Evolutionary conservation across 495 filamentous ascomycete genomes (phyloP).

Genomic region (Lepraria neglecta): DNA sequence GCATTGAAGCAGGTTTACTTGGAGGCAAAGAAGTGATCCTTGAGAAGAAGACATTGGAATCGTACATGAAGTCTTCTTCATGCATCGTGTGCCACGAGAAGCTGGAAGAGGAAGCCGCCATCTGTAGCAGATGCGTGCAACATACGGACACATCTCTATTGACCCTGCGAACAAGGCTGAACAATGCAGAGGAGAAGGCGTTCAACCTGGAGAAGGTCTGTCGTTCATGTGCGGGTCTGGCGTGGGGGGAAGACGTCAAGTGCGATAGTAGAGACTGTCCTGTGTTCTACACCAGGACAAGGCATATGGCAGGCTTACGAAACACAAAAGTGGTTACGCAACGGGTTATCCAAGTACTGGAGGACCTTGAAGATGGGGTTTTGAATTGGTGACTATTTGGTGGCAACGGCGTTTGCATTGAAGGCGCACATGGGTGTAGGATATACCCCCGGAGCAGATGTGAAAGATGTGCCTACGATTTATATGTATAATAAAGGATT

Average conservation of each 20-base stretch:
- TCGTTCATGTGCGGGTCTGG: slow-evolving; percentile 68
- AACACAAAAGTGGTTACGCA: slow-evolving; percentile 51
- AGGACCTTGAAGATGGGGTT: slow-evolving; percentile 38
- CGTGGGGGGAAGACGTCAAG: slow-evolving; percentile 65
- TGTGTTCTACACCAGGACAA: slow-evolving; percentile 80
- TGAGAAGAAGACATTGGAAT: slow-evolving; percentile 67
- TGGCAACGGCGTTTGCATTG: not conserved
- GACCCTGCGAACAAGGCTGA: slow-evolving; percentile 53
- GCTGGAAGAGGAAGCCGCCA: slow-evolving; percentile 47
- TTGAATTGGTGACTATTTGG: slow-evolving; percentile 39
- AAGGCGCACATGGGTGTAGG: not conserved
- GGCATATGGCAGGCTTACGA: slow-evolving; percentile 56
- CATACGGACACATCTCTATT: slow-evolving; percentile 53
- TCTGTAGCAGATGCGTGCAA: slow-evolving; percentile 60
- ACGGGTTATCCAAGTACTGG: slow-evolving; percentile 52
- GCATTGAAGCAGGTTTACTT: slow-evolving; percentile 40
- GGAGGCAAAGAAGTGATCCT: slow-evolving; percentile 28
- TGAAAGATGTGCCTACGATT: not conserved
- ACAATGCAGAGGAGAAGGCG: slow-evolving; percentile 55
- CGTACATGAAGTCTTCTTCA: slow-evolving; percentile 71
- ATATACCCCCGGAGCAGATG: not conserved
- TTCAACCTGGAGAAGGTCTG: slow-evolving; percentile 68
- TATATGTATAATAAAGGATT: too few species aligned
- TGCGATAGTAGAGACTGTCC: slow-evolving; percentile 92
- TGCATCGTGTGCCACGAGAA: slow-evolving; percentile 74